Evolutionary conservation across 305 asterid species (phyloP).

Genomic region (Solanum hybrid): DNA sequence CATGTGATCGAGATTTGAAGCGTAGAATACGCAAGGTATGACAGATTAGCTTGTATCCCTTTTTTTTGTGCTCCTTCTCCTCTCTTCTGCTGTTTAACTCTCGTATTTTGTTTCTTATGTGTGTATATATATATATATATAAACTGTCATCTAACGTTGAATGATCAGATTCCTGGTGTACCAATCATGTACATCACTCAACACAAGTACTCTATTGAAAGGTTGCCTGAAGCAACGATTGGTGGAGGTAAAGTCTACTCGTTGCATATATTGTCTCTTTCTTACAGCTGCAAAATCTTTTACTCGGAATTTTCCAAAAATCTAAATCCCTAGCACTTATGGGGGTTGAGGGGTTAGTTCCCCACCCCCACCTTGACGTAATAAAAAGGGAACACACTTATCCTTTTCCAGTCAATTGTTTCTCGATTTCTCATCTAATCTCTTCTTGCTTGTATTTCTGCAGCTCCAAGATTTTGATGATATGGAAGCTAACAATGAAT

Average conservation of each 20-base stretch:
- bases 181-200: conserved; percentile 91
- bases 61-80: neutral
- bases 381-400: neutral
- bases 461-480: conserved; percentile 76
- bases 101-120: neutral
- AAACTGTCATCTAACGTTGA: neutral
- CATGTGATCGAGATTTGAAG: conserved; percentile 96
- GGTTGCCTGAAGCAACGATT: conserved; percentile 91
- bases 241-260: conserved; percentile 67
- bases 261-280: neutral
- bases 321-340: neutral
- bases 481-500: neutral
- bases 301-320: neutral
- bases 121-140: neutral
- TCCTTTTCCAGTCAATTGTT: neutral
- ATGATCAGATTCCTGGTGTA: conserved; percentile 79
- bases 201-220: conserved; percentile 75
- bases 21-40: conserved; percentile 95
- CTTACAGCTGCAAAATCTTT: neutral
- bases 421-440: neutral
- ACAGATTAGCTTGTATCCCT: neutral
- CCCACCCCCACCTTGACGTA: neutral
- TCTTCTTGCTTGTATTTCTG: conserved; percentile 11
- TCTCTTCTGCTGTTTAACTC: neutral
- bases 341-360: neutral